Evolutionary conservation across 495 filamentous ascomycete genomes (phyloP), one percentile per base, ranked within the genome.

Genomic region (Penicillium dipodomyicola): DNA sequence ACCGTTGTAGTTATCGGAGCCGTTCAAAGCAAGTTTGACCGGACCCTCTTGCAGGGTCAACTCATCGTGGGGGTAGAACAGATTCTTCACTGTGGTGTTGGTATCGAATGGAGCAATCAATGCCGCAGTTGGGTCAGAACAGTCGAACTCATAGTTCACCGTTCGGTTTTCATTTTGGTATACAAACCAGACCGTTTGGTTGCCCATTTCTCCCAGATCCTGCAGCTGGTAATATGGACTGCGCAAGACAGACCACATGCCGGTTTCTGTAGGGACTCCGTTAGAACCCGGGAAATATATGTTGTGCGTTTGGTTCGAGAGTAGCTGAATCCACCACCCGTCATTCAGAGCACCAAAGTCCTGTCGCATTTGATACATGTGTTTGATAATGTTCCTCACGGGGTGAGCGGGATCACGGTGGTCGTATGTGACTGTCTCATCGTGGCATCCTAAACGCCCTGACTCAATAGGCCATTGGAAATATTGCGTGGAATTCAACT

Each of bases 361-460:
- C 7, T 81, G 62, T 48, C 87, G 81, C 62, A 90, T 72, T 47
- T 83, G 74, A 54, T 83, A 89, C 79, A 87, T 87, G 50, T 80
- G 73, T 66, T 86, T 87, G 63, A 89, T 75, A 46, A 87, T 82
- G 60, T 86, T 88, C 46, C 85, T 76, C 25, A 89, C 60, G 2
- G 83, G 84, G 53, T 87, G 83, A 12, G 87, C 80, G 0, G 87
- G 85, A 66, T 90, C 85, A 10, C 87, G 80, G 63, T 90, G 87
- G 61, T 90, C 87, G 40, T 82, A 82, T 17, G 76, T 80, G 45
- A 83, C 79, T 2, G 59, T 52, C 5, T 79, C 72, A 58, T 90
- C 87, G 9, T 83, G 45, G 58, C 87, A 90, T 6, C 85, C 87
- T 30, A 75, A 40, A 1, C 73, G 64, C 1, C 82, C 82, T 29